Evolutionary conservation across 2,329 filamentous ascomycete species (phyloP).

Genomic region (Cercospora janseana): DNA sequence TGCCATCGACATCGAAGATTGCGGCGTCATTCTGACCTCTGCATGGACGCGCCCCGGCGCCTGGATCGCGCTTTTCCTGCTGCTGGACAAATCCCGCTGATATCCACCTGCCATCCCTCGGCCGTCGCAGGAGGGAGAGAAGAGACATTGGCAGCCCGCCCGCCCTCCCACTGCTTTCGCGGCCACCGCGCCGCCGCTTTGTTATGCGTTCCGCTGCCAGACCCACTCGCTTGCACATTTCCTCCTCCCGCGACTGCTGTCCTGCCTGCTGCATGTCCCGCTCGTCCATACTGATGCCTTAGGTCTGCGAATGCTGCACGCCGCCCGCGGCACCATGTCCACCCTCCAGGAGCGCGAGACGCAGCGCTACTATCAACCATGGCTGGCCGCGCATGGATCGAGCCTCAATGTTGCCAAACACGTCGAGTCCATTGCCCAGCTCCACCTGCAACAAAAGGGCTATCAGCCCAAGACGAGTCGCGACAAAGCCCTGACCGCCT

Average conservation of each 20-base stretch:
- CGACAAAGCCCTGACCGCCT: constrained; percentile 45
- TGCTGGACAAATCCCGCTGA: not conserved
- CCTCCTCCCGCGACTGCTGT: too few species aligned
- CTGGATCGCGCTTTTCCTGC: not conserved
- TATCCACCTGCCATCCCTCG: too few species aligned
- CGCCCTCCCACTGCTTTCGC: too few species aligned
- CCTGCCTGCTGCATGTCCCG: too few species aligned
- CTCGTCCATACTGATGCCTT: not conserved
- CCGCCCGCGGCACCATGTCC: constrained; percentile 1
- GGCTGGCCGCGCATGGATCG: constrained; percentile 30
- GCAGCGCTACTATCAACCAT: constrained; percentile 28
- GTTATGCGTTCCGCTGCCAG: too few species aligned
- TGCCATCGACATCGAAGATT: not conserved
- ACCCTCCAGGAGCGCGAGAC: constrained; percentile 16
- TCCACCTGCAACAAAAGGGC: constrained; percentile 27
- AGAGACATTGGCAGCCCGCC: too few species aligned
- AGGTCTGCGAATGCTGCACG: not conserved
- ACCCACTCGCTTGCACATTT: too few species aligned
- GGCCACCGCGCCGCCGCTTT: too few species aligned
- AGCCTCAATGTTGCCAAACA: constrained; percentile 30
- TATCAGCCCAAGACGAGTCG: constrained; percentile 24
- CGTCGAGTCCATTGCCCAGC: constrained; percentile 28
- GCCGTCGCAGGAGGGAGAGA: too few species aligned
- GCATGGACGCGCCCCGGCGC: not conserved
- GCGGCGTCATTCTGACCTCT: constrained; percentile 5